A percentile compares a stretch with the other conserved stretches of the same genome.
Evolutionary conservation across 2,329 filamentous ascomycete species (phyloP).

Genomic region (Calcarisporium arbuscula): DNA sequence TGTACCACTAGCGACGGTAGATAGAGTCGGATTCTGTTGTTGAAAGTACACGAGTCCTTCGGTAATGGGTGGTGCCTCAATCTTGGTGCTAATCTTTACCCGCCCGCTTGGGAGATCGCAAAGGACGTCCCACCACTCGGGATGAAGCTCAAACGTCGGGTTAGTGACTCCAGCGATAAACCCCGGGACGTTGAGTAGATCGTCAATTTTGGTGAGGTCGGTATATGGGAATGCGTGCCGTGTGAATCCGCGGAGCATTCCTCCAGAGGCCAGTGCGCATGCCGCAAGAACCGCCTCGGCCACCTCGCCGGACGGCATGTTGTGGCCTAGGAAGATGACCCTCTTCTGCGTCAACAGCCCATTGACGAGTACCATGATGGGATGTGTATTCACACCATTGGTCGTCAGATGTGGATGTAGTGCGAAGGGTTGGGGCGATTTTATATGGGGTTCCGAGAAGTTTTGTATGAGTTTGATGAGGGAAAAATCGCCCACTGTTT

Average conservation of each 20-base stretch:
- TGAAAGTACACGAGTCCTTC: constrained; percentile 87
- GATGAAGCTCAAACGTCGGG: constrained; percentile 88
- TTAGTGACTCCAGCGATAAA: constrained; percentile 98
- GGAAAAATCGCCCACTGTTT: constrained; percentile 96
- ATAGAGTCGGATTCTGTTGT: constrained; percentile 61
- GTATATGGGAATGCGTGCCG: constrained; percentile 97
- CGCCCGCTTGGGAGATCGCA: constrained; percentile 89
- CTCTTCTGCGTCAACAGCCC: constrained; percentile 94
- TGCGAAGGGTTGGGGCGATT: constrained; percentile 75
- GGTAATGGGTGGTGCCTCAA: constrained; percentile 73
- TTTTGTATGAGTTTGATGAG: constrained; percentile 95
- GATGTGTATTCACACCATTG: constrained; percentile 82
- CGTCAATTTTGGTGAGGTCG: constrained; percentile 95
- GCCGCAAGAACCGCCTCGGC: constrained; percentile 98
- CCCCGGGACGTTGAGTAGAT: constrained; percentile 88
- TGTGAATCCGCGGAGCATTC: constrained; percentile 87
- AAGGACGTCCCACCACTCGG: constrained; percentile 96
- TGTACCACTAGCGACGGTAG: constrained; percentile 39
- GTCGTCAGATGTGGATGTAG: constrained; percentile 91
- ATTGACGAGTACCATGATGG: constrained; percentile 90
- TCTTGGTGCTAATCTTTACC: constrained; percentile 87
- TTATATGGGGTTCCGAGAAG: constrained; percentile 77
- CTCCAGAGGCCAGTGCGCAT: constrained; percentile 87
- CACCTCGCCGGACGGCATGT: constrained; percentile 89
- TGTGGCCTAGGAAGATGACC: constrained; percentile 92